These are phyloP conservation scores for Lepidium aucheri DNA, from an alignment of 345 rosid species.

Conservation along the genomic window DNA sequence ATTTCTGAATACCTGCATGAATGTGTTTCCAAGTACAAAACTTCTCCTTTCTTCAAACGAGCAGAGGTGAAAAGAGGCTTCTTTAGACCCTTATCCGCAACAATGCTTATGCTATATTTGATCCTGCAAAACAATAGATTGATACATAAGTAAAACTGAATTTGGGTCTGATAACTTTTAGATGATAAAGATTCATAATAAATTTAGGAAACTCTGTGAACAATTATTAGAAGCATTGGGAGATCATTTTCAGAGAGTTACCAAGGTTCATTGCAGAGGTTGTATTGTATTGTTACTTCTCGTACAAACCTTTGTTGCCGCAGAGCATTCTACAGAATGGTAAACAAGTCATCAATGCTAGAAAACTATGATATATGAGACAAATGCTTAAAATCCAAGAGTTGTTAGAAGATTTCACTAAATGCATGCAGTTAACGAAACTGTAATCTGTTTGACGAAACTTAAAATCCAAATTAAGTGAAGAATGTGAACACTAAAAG, in stretches of 20 bases:
- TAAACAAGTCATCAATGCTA: slow-evolving; percentile 8
- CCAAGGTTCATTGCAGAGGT: slow-evolving; percentile 99
- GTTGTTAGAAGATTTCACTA: background rate
- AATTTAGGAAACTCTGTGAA: background rate
- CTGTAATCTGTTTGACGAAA: background rate
- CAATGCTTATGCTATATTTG: slow-evolving; percentile 90
- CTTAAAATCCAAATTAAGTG: background rate
- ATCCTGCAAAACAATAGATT: slow-evolving; percentile 42
- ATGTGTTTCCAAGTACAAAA: slow-evolving; percentile 87
- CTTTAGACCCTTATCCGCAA: slow-evolving; percentile 96
- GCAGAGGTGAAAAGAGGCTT: slow-evolving; percentile 94
- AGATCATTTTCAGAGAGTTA: slow-evolving; percentile 21
- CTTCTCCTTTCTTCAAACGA: slow-evolving; percentile 97
- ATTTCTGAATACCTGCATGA: slow-evolving; percentile 70
- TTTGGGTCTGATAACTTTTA: background rate
- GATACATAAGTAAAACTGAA: background rate
- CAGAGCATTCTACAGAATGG: slow-evolving; percentile 66
- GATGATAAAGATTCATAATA: background rate
- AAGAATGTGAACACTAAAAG: background rate
- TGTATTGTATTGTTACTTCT: slow-evolving; percentile 97
- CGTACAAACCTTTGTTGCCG: slow-evolving; percentile 97
- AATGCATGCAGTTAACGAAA: background rate
- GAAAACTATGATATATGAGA: background rate
- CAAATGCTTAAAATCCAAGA: background rate
- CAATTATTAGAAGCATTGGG: background rate